Evolutionary conservation across 495 filamentous ascomycete genomes (phyloP).

Genomic region (Wilcoxina mikolae): DNA sequence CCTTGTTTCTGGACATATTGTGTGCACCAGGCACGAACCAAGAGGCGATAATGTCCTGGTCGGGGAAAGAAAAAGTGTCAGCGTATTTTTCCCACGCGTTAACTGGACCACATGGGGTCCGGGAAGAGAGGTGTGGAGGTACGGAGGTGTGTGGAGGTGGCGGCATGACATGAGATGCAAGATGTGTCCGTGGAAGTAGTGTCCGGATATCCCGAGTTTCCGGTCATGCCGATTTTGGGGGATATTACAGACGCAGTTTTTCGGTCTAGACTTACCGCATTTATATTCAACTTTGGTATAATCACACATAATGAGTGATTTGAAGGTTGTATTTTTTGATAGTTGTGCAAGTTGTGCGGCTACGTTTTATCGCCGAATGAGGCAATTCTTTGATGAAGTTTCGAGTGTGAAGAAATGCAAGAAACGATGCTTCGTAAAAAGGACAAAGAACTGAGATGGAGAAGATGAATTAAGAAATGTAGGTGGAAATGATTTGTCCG

Average conservation of each 20-base stretch:
- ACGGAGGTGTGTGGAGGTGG: background rate
- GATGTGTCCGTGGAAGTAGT: background rate
- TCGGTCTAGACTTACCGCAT: conserved; percentile 28
- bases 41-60: conserved; percentile 34
- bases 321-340: background rate
- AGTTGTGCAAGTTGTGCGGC: background rate
- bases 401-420: no score
- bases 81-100: no score
- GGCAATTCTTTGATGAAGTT: no score
- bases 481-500: no score
- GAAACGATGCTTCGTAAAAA: no score
- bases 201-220: background rate
- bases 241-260: background rate
- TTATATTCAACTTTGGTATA: conserved; percentile 38
- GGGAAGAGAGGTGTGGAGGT: background rate
- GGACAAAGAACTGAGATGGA: no score
- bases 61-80: background rate
- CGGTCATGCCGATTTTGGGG: background rate
- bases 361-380: no score
- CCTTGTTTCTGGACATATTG: conserved; percentile 30
- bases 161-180: background rate
- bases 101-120: no score
- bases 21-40: conserved; percentile 40
- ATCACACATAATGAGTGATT: conserved; percentile 37
- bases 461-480: no score